phyloP scores from a whole-genome alignment of 805 yeast genomes.

The Wickerhamomyces canadensis region DNA sequence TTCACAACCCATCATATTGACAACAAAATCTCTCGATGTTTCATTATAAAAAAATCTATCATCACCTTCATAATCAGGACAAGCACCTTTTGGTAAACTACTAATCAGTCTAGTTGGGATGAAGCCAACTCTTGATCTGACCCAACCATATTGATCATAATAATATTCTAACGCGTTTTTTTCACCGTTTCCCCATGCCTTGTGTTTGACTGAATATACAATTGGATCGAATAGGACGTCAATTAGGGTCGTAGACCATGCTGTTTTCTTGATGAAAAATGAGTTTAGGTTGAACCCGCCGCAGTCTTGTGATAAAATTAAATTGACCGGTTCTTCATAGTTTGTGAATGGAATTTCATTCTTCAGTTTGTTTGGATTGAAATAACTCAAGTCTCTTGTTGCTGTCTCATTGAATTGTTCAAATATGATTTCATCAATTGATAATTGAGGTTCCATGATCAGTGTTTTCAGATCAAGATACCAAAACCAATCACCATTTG shows the following conservation, averaged over 20 bases:
- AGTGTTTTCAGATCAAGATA: conserved; percentile 34
- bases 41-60: conserved; percentile 31
- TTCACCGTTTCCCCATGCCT: conserved; percentile 33
- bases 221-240: conserved; percentile 39
- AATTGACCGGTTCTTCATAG: conserved; percentile 30
- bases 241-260: conserved; percentile 32
- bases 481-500: conserved; percentile 35
- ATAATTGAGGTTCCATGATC: conserved; percentile 34
- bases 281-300: conserved; percentile 37
- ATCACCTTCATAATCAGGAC: conserved; percentile 26
- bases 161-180: conserved; percentile 34
- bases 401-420: conserved; percentile 24
- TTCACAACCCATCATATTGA: conserved; percentile 36
- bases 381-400: conserved; percentile 28
- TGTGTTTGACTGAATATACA: conserved; percentile 35
- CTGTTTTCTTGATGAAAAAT: conserved; percentile 32
- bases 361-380: conserved; percentile 31
- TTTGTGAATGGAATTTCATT: conserved; percentile 26
- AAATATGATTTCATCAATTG: conserved; percentile 31
- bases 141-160: conserved; percentile 32
- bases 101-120: conserved; percentile 33
- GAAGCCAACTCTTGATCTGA: conserved; percentile 35
- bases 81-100: conserved; percentile 33
- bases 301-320: conserved; percentile 36
- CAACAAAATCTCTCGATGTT: conserved; percentile 32